Base-by-base conservation (phyloP, 306 rosid genomes). In the Cucurbita argyrosperma region DNA sequence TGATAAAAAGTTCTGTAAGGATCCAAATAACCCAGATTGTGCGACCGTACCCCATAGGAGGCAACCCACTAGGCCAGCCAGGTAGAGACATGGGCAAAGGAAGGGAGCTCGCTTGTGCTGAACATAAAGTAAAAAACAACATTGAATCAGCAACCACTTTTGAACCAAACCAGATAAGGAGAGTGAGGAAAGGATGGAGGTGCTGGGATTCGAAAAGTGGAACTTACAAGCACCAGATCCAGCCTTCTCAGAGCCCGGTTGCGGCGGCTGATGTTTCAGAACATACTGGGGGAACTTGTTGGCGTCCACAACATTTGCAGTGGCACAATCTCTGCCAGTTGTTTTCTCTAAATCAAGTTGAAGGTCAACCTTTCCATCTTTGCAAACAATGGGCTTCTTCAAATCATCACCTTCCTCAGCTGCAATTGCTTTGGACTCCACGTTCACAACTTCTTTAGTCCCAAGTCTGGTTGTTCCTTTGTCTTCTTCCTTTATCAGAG, bases 51-150 rank as follows among this genome's bases (percentile, higher is more conserved):
- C 97, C 96, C 93, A 95, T 85, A 3, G 89, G 83, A 87, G 96
- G 86, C 86, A 95, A 89, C 57, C 88, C 96, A 8, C 95, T 86
- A 0, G 96, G 90, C 99, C 99, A 95, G 64, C 85, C 85, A 10
- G 96, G 87, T 67, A 91, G 85, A 73, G 96, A 76, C 83, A 95
- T 74, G 72, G 92, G 97, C 72, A 88, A 69, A 65, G 96, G 90
- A 39, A 89, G 61, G 38, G 97, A 76, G 77, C 82, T 79, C 50
- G 96, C 64, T 81, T 83, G 96, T 38, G 78, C 97, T 95, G 84
- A 71, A 77, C 9, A 42, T 10, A 10, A 2, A 57, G 14, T 12
- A 65, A 72, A 38, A 43, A 76, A 30, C 13, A 35, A 66, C 62
- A 85, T 4, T 1, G 7, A 66, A 42, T 79, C 13, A 83, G 84